Conservation (phyloP, 202 grass and related monocot species). For the Setaria italica region DNA sequence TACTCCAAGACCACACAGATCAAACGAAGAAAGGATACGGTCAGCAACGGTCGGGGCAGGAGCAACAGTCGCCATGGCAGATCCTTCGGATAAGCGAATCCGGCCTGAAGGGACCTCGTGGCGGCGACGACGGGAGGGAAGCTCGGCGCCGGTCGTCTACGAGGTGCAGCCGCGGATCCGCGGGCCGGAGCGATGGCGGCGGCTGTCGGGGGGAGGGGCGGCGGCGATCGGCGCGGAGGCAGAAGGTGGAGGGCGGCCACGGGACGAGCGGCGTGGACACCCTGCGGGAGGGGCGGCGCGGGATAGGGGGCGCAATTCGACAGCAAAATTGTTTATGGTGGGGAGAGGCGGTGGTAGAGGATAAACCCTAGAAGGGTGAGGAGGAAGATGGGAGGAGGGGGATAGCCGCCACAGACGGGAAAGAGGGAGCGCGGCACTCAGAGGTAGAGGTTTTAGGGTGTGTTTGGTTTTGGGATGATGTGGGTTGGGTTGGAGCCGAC, state of each 20-base stretch:
- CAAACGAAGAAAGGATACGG: conserved; percentile 55
- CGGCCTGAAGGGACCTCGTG: neutral
- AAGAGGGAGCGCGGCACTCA: conserved; percentile 22
- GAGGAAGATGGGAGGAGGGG: neutral
- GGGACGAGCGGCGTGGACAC: neutral
- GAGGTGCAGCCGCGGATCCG: neutral
- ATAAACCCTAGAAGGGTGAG: conserved; percentile 56
- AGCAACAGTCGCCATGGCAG: conserved; percentile 53
- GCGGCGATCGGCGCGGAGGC: no score
- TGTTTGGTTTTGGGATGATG: no score
- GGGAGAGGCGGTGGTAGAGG: conserved; percentile 28
- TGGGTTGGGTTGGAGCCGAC: no score
- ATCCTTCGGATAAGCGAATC: neutral
- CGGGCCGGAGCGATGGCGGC: neutral
- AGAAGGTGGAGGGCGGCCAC: neutral
- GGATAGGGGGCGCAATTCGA: neutral
- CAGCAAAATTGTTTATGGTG: conserved; percentile 16
- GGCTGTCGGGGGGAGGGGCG: neutral
- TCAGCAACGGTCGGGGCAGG: conserved; percentile 41
- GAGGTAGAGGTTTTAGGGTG: conserved; percentile 37
- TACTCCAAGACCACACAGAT: conserved; percentile 24
- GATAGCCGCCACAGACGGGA: conserved; percentile 69
- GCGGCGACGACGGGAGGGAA: neutral
- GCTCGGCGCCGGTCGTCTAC: neutral
- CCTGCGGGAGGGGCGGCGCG: no score